Base-by-base conservation (phyloP, 1,284 basidiomycete genomes). In the Fomitopsis betulina region DNA sequence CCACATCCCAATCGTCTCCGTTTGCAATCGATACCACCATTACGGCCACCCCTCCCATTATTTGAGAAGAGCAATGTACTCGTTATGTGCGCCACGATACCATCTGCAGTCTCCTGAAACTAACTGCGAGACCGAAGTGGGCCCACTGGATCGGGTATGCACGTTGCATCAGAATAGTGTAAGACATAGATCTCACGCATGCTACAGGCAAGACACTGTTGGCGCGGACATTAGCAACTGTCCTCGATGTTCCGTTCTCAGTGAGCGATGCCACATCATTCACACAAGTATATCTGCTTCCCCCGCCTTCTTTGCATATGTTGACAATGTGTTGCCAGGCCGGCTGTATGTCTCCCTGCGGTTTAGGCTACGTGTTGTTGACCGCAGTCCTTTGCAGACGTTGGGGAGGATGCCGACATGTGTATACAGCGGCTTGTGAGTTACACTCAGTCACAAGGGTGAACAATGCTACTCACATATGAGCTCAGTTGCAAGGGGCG, bases 61-160 rank as follows among this genome's bases (percentile, higher is more conserved):
- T 92, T 95, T 58, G 94, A 96, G 77, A 97, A 97, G 80, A 95
- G 92, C 68, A 96, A 97, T 69, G 92, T 96, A 1, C 76, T 96
- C 53, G 87, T 96, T 62, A 82, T 96, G 93, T 91, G 71, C 57
- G 86, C 74, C 19, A 4, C 27, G 27, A 13, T 49, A 23, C 35
- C 21, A 25, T 38, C 15, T 23, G 23, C 53, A 37, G 27, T 53
- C 27, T 25, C 12, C 17, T n/a, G 6, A 10, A 13, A 33, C 42
- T 45, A 6, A 57, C 45, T 47, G 49, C n/a, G 8, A n/a, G 12
- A 13, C 40, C 2, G 68, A 39, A 92, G 89, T 66, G 90, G 90
- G 43, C 90, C 91, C 17, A 93, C 91, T 59, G 90, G 91, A 58
- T 91, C 91, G 59, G 90, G 89, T 89, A 70, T 47, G 73, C 23